phyloP scores from a whole-genome alignment of 768 basidiomycete genomes.

The Mrakia hoshinonis region DNA sequence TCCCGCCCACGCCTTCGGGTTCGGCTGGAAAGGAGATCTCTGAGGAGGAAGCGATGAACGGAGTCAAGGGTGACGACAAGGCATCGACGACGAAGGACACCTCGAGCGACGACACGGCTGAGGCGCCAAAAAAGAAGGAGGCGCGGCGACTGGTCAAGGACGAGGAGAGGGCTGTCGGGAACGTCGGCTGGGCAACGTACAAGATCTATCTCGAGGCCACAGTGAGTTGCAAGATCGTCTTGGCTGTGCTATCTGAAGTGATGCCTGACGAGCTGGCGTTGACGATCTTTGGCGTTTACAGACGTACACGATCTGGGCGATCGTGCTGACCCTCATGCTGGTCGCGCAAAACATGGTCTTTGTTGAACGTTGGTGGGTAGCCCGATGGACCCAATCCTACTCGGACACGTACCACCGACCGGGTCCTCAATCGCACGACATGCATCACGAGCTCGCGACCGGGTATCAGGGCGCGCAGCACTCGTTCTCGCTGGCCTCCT shows the following conservation, averaged over 20 bases:
- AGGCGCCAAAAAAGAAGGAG: conserved; percentile 21
- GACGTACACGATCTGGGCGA: conserved; percentile 20
- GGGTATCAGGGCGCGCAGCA: neutral
- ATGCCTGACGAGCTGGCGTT: too few species aligned
- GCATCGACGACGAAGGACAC: conserved; percentile 35
- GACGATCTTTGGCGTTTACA: neutral
- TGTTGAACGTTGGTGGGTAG: conserved; percentile 23
- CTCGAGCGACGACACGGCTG: conserved; percentile 34
- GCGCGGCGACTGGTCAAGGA: conserved; percentile 55
- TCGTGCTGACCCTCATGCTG: conserved; percentile 17
- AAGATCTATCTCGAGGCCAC: conserved; percentile 44
- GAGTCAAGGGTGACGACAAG: conserved; percentile 31
- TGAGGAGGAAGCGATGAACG: conserved; percentile 36
- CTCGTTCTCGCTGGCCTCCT: neutral
- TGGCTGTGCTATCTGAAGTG: too few species aligned
- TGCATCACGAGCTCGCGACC: neutral
- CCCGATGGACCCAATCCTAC: conserved; percentile 13
- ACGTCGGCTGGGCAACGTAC: conserved; percentile 67
- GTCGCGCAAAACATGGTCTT: conserved; percentile 23
- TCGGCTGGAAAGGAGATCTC: neutral
- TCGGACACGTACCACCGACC: conserved; percentile 6
- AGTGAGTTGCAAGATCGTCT: neutral
- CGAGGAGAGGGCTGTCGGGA: conserved; percentile 68
- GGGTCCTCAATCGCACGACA: neutral
- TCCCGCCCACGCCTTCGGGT: neutral